Percentiles rank a stretch among this genome's conserved stretches.
These are phyloP conservation scores for Ormosia semicastrata DNA, from an alignment of 306 rosid species.

Conservation along the genomic window DNA sequence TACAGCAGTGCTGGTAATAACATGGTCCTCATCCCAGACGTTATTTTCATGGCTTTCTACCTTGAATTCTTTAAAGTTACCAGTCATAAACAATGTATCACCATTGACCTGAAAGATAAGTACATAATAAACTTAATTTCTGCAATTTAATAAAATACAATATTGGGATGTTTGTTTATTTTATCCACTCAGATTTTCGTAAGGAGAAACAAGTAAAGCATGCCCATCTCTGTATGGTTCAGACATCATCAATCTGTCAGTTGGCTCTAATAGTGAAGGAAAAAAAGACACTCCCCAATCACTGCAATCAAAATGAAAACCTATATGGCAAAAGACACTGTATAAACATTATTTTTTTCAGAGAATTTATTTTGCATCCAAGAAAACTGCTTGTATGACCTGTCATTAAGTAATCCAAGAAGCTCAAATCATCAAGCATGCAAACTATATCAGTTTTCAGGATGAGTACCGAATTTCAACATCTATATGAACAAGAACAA, in stretches of 20 bases:
- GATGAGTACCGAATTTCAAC: slow-evolving; percentile 4
- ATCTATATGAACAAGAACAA: background rate
- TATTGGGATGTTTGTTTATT: background rate
- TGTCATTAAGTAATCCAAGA: background rate
- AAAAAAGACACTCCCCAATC: background rate
- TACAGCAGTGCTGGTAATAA: slow-evolving; percentile 85
- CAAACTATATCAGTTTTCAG: background rate
- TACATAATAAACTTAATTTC: background rate
- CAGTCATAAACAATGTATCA: slow-evolving; percentile 87
- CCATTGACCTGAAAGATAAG: slow-evolving; percentile 84
- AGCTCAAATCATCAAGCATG: slow-evolving; percentile 13
- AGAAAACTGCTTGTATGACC: background rate
- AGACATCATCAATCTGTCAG: background rate
- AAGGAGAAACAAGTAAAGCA: background rate
- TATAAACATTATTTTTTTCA: background rate
- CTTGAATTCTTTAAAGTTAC: slow-evolving; percentile 87
- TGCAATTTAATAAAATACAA: background rate
- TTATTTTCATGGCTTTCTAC: slow-evolving; percentile 65
- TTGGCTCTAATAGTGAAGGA: background rate
- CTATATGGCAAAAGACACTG: background rate
- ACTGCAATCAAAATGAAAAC: background rate
- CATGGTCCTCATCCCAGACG: slow-evolving; percentile 81
- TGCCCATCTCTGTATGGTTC: background rate
- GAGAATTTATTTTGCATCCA: background rate
- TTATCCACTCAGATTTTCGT: background rate